Conservation (phyloP, 805 yeast species). For the Scheffersomyces spartinae region DNA sequence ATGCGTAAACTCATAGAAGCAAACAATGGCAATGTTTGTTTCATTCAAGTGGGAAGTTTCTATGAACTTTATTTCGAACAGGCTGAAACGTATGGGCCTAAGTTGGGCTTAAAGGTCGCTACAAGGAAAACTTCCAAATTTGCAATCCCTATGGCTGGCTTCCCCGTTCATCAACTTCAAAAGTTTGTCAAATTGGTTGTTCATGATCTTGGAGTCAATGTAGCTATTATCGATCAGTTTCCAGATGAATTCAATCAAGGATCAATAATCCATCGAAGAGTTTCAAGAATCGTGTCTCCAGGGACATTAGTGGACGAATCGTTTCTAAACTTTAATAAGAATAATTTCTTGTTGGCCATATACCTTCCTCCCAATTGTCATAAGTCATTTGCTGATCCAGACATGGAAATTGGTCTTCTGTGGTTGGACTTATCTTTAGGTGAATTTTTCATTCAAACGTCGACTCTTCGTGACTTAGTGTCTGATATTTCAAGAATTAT, state of each 20-base stretch:
- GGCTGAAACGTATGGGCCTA: slow-evolving; percentile 62
- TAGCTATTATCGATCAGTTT: slow-evolving; percentile 73
- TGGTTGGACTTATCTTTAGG: slow-evolving; percentile 92
- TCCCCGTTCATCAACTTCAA: slow-evolving; percentile 62
- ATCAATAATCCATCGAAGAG: slow-evolving; percentile 48
- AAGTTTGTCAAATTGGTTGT: slow-evolving; percentile 68
- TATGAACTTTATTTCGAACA: slow-evolving; percentile 85
- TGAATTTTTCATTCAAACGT: slow-evolving; percentile 56
- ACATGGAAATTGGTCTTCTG: slow-evolving; percentile 50
- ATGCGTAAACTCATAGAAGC: slow-evolving; percentile 19
- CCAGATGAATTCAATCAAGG: slow-evolving; percentile 6
- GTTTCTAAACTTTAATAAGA: slow-evolving; percentile 58
- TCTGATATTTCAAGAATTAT: slow-evolving; percentile 66
- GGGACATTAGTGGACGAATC: slow-evolving; percentile 88
- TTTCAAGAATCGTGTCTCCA: slow-evolving; percentile 76
- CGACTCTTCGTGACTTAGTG: slow-evolving; percentile 45
- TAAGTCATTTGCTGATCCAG: slow-evolving; percentile 27
- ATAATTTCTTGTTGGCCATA: slow-evolving; percentile 60
- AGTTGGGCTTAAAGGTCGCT: slow-evolving; percentile 64
- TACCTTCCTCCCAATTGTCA: slow-evolving; percentile 41
- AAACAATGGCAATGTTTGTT: slow-evolving; percentile 27
- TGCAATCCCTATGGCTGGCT: slow-evolving; percentile 77
- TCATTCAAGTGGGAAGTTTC: slow-evolving; percentile 79
- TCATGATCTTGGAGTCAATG: slow-evolving; percentile 55
- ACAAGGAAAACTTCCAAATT: slow-evolving; percentile 29